Evolutionary conservation across 345 rosid genomes (phyloP).

Genomic region (Camelina laxa): DNA sequence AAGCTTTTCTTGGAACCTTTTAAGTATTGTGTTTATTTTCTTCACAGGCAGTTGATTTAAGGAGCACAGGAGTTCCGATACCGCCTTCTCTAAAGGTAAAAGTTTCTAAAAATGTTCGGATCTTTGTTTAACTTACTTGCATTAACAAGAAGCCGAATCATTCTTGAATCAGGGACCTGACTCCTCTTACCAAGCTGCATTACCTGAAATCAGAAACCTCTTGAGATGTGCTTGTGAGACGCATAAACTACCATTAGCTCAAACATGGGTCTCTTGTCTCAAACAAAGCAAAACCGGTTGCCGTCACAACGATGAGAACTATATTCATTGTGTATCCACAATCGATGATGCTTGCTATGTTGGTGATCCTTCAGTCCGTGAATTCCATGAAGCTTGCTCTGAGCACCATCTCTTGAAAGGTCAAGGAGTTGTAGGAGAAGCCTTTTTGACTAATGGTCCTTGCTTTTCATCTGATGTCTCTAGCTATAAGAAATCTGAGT

Average conservation of each 20-base stretch:
- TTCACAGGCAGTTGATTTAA: constrained; percentile 87
- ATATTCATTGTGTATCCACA: constrained; percentile 74
- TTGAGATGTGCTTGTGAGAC: constrained; percentile 79
- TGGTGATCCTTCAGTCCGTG: constrained; percentile 58
- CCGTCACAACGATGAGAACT: constrained; percentile 82
- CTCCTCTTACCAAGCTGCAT: constrained; percentile 64
- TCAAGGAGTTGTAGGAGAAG: constrained; percentile 87
- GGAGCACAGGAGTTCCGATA: constrained; percentile 61
- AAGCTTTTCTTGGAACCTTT: constrained; percentile 2
- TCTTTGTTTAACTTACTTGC: background rate
- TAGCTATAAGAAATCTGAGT: constrained; percentile 63
- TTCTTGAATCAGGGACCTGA: constrained; percentile 52
- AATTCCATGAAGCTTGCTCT: constrained; percentile 90
- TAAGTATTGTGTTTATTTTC: background rate
- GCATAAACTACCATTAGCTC: constrained; percentile 83
- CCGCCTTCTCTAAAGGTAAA: background rate
- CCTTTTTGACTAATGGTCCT: constrained; percentile 86
- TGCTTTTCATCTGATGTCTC: constrained; percentile 89
- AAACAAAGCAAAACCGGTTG: constrained; percentile 88
- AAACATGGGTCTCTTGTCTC: constrained; percentile 81
- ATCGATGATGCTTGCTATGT: constrained; percentile 77
- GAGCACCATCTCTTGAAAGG: constrained; percentile 96
- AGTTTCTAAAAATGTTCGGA: background rate
- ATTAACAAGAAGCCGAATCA: constrained; percentile 21
- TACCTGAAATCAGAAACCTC: constrained; percentile 81